Base-by-base conservation (phyloP, 164 flowering plant genomes). In the Nymphaea thermarum region DNA sequence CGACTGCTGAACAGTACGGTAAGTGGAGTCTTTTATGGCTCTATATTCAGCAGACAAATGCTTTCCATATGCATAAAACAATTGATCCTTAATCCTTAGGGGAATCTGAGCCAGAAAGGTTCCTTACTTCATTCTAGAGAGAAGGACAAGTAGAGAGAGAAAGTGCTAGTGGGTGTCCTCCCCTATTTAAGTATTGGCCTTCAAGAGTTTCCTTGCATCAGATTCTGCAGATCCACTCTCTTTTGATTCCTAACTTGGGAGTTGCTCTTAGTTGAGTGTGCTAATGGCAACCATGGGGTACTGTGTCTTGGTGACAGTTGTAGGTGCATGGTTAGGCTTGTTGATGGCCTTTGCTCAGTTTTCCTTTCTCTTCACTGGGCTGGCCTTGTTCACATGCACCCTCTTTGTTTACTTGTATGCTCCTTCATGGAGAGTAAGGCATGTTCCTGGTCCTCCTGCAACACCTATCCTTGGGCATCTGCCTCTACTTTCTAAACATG, bases 391-490 rank as follows among this genome's bases (percentile, higher is more conserved):
- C 8, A 36, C 4, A 61, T n/a, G 63, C 42, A 61, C 8, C 42
- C 2, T 75, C 51, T 60, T 84, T 68, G 71, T 69, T 17, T 94
- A 91, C 72, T 78, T 87, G 45, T 90, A 86, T 79, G 79, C 72
- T 60, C 99, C 98, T 17, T 88, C 81, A 43, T 92, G 96, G 98
- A 69, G 78, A 4, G 92, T 95, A 4, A 82, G 99, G 73, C 85
- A 71, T 74, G 87, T 95, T 1, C 99, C 99, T 44, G 97, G 94
- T 43, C 98, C 98, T 76, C 86, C 89, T 16, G 71, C 87, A 6
- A 55, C 80, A 42, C 98, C 96, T 15, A 67, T 95, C 43, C 60
- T 95, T 25, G 99, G 99, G 44, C 98, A 95, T 81, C 80, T 95
- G 64, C 98, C 85, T 69, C 76, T 90, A 81, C 78, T 95, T 18